Conservation (phyloP, 106 monocot species). For the Amphibolis antarctica region DNA sequence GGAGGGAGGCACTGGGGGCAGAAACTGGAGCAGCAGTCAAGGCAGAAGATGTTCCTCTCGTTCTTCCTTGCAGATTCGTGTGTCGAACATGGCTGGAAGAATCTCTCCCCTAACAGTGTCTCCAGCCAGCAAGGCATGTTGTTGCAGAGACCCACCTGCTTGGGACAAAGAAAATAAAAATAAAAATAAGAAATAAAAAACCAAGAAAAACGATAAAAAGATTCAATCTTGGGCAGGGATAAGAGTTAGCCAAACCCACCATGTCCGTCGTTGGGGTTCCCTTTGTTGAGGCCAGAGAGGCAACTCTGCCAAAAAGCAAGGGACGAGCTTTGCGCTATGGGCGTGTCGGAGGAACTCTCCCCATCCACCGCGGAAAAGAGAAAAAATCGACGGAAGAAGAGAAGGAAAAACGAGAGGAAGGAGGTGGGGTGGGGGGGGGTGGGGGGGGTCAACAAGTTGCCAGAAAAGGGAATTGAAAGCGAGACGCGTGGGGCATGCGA, state of each 20-base stretch:
- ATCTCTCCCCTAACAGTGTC: slow-evolving; percentile 30
- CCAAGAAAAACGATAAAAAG: neutral
- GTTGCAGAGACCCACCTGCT: slow-evolving; percentile 22
- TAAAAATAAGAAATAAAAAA: too few relatives aligned
- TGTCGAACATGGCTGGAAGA: slow-evolving; percentile 42
- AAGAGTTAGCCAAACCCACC: neutral
- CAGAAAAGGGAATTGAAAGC: neutral
- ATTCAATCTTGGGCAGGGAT: neutral
- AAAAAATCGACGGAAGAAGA: too few relatives aligned
- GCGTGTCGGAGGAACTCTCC: neutral
- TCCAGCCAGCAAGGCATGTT: slow-evolving; percentile 50
- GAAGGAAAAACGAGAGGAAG: neutral
- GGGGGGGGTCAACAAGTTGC: neutral
- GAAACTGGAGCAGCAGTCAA: slow-evolving; percentile 62
- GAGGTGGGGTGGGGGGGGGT: neutral
- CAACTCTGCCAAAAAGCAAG: too few relatives aligned
- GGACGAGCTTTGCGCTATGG: neutral
- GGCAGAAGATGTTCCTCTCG: slow-evolving; percentile 69
- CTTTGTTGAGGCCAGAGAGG: neutral
- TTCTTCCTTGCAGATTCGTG: slow-evolving; percentile 61
- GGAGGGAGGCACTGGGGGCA: slow-evolving; percentile 53
- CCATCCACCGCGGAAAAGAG: neutral
- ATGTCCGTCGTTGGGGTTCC: neutral
- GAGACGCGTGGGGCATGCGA: neutral
- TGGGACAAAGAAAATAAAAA: neutral